Evolutionary conservation across 2,329 filamentous ascomycete species (phyloP).

Genomic region (Colletotrichum tamarilloi): DNA sequence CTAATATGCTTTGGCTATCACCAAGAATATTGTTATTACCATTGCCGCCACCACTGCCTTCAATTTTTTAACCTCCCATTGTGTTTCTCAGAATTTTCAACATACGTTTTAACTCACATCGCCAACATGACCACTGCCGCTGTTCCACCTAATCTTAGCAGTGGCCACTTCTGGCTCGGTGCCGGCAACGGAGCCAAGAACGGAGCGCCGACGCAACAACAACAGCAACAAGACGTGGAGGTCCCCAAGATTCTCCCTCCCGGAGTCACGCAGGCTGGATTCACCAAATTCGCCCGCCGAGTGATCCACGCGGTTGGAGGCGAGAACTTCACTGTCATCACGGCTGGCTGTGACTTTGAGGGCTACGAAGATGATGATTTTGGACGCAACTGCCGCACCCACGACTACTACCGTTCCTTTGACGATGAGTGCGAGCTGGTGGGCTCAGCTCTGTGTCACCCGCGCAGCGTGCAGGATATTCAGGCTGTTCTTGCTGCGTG

Average conservation of each 20-base stretch:
- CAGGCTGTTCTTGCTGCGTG: slow-evolving; percentile 51
- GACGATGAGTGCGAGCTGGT: slow-evolving; percentile 23
- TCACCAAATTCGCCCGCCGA: no score
- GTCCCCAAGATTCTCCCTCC: background rate
- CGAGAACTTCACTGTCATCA: slow-evolving; percentile 13
- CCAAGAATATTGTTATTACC: no score
- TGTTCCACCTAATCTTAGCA: background rate
- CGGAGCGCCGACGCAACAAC: background rate
- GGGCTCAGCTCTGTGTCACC: slow-evolving; percentile 18
- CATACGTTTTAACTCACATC: no score
- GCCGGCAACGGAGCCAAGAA: background rate
- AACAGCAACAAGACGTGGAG: background rate
- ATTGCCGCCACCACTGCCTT: no score
- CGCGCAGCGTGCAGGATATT: slow-evolving; percentile 46
- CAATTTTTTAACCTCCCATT: no score
- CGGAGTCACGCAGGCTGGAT: no score
- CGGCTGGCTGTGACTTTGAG: slow-evolving; percentile 2
- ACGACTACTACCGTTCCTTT: slow-evolving; percentile 29
- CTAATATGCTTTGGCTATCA: no score
- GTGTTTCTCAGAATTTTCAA: no score
- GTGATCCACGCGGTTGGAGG: no score
- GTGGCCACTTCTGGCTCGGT: slow-evolving; percentile 21
- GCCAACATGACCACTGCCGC: background rate
- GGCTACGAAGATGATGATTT: slow-evolving; percentile 25
- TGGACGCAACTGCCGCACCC: slow-evolving; percentile 24